Evolutionary conservation across 192 early-diverging fungal genomes (phyloP).

Genomic region (Coemansia sp.): DNA sequence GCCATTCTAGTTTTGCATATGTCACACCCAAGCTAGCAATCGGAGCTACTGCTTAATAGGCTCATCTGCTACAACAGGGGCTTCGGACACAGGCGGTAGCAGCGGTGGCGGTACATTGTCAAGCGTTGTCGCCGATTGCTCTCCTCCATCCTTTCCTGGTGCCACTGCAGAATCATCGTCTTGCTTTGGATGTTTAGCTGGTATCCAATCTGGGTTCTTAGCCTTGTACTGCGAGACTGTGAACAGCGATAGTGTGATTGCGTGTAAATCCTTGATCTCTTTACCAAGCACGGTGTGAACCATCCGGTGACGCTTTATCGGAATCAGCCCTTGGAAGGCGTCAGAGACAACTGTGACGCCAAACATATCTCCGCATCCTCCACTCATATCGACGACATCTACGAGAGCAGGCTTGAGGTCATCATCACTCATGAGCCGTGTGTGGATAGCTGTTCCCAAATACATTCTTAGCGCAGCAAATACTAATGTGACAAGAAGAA

Average conservation of each 20-base stretch:
- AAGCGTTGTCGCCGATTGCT: background rate
- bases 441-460: constrained; percentile 17
- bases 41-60: background rate
- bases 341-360: constrained; percentile 75
- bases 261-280: constrained; percentile 88
- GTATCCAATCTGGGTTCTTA: background rate
- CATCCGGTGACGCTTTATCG: constrained; percentile 84
- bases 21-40: too few species aligned
- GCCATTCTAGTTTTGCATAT: too few species aligned
- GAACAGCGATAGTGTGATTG: constrained; percentile 19
- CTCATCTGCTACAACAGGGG: background rate
- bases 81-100: background rate
- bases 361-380: constrained; percentile 94
- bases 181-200: background rate
- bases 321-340: constrained; percentile 67
- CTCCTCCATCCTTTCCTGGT: background rate
- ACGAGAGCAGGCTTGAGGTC: constrained; percentile 3
- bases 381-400: constrained; percentile 33
- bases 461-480: constrained; percentile 13
- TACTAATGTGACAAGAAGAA: background rate
- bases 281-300: constrained; percentile 81
- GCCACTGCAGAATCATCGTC: background rate
- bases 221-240: constrained; percentile 5
- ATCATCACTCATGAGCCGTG: background rate
- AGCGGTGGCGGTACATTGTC: background rate